Evolutionary conservation across 2,329 filamentous ascomycete species (phyloP).

Genomic region (Aquanectria penicillioides): DNA sequence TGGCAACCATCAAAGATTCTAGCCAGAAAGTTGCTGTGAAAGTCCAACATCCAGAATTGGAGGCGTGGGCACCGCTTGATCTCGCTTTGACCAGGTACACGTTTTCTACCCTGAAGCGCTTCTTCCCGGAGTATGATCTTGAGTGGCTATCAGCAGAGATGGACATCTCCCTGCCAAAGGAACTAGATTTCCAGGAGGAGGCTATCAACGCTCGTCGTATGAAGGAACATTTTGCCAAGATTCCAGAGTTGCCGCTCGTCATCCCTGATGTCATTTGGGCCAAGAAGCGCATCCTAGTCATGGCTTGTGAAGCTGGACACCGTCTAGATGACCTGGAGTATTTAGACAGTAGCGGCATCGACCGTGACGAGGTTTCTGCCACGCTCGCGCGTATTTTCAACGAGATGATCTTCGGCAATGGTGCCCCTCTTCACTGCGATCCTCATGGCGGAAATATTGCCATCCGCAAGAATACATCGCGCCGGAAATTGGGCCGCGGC

Average conservation of each 20-base stretch:
- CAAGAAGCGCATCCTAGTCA: constrained; percentile 88
- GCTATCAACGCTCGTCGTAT: constrained; percentile 84
- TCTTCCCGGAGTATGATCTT: constrained; percentile 97
- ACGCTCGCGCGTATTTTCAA: constrained; percentile 94
- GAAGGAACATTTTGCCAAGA: constrained; percentile 80
- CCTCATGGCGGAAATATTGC: constrained; percentile 97
- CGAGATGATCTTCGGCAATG: constrained; percentile 96
- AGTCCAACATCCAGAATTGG: constrained; percentile 89
- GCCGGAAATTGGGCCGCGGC: constrained; percentile 58
- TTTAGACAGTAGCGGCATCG: constrained; percentile 86
- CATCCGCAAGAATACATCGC: constrained; percentile 77
- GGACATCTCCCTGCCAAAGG: constrained; percentile 88
- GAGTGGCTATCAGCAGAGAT: constrained; percentile 96
- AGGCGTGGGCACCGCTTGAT: constrained; percentile 91
- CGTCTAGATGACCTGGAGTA: constrained; percentile 90
- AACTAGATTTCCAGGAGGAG: constrained; percentile 89
- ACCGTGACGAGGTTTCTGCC: constrained; percentile 94
- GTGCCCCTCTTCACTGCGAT: constrained; percentile 93
- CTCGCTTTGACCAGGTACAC: constrained; percentile 87
- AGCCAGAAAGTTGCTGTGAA: constrained; percentile 94
- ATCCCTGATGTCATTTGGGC: constrained; percentile 93
- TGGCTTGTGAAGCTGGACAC: constrained; percentile 90
- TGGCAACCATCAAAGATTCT: constrained; percentile 83
- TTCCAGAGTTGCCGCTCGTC: constrained; percentile 81
- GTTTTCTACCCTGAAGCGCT: constrained; percentile 87